Evolutionary conservation across 306 rosid genomes (phyloP), one percentile per base, ranked within the genome.

Genomic region (Vicia sativa): DNA sequence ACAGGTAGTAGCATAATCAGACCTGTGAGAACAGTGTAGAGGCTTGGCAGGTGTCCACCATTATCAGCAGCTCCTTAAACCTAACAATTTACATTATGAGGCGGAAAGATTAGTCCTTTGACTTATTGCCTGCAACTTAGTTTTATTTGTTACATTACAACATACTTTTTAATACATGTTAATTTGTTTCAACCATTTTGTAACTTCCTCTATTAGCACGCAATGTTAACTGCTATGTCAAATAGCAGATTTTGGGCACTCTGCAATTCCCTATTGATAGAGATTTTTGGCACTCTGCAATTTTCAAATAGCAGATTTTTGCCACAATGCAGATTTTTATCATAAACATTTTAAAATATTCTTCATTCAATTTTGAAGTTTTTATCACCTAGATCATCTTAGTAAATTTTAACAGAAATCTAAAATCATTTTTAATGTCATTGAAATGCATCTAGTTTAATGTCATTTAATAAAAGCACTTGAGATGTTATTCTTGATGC

Each of bases 31-130:
- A 93, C 79, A 93, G 90, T 39, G 97, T 90, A 23, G 96, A 86
- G 71, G 97, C 98, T 83, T 93, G 98, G 80, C 98, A 90, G 34
- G 98, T 93, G 77, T 90, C 98, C 74, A 93, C 98, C 98, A 90
- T 90, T 83, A 92, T 85, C 70, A 93, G 91, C 63, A 93, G 85
- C 96, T 93, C 98, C 91, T 93, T 93, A 68, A 93, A 93, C 86
- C 99, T 93, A 64, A 80, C 11, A 68, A 72, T 77, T 65, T 35
- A 55, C 57, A 67, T 56, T 28, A 68, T 12, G 45, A 67, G 3
- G 31, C 11, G 34, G 18, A n/a, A 57, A 57, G 53, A 72, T 41
- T 61, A 76, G 78, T 54, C 83, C 15, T 65, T 60, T 48, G 1
- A 68, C 58, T 35, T 19, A 4, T 54, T 54, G 60, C 14, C 5